phyloP scores from a whole-genome alignment of 805 yeast genomes.

The Saccharomycopsis microspora region DNA sequence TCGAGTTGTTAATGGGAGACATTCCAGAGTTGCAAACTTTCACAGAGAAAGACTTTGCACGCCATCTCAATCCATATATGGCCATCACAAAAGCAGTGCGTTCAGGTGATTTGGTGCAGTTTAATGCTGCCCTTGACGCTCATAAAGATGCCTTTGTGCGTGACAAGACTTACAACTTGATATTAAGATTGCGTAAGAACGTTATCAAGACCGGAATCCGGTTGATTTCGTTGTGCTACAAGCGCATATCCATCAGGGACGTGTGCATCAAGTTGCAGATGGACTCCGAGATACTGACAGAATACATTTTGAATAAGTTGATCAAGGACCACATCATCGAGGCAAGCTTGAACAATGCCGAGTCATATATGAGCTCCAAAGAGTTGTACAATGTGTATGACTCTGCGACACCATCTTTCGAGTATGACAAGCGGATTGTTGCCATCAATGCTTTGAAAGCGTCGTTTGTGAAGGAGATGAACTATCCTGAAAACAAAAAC shows the following conservation, averaged over 20 bases:
- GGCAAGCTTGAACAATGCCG: constrained; percentile 82
- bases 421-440: constrained; percentile 86
- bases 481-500: constrained; percentile 52
- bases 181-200: constrained; percentile 84
- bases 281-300: constrained; percentile 93
- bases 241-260: constrained; percentile 83
- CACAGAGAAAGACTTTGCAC: constrained; percentile 48
- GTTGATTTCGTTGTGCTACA: constrained; percentile 82
- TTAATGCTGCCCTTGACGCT: constrained; percentile 56
- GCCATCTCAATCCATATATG: constrained; percentile 67
- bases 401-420: constrained; percentile 74
- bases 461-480: constrained; percentile 89
- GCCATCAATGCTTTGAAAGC: constrained; percentile 86
- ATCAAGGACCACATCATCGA: constrained; percentile 96
- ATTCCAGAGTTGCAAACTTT: constrained; percentile 83
- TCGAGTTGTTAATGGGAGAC: constrained; percentile 92
- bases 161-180: constrained; percentile 78
- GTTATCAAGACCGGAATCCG: constrained; percentile 97
- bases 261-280: constrained; percentile 85
- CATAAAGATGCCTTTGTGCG: constrained; percentile 50
- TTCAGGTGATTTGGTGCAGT: constrained; percentile 76
- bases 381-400: constrained; percentile 82
- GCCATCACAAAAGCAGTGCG: constrained; percentile 87
- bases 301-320: constrained; percentile 92
- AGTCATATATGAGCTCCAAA: constrained; percentile 83